Percentiles rank a stretch among this genome's conserved stretches.
These are phyloP conservation scores for Mesostigma viride DNA, from an alignment of 139 green algal species.

Conservation along the genomic window DNA sequence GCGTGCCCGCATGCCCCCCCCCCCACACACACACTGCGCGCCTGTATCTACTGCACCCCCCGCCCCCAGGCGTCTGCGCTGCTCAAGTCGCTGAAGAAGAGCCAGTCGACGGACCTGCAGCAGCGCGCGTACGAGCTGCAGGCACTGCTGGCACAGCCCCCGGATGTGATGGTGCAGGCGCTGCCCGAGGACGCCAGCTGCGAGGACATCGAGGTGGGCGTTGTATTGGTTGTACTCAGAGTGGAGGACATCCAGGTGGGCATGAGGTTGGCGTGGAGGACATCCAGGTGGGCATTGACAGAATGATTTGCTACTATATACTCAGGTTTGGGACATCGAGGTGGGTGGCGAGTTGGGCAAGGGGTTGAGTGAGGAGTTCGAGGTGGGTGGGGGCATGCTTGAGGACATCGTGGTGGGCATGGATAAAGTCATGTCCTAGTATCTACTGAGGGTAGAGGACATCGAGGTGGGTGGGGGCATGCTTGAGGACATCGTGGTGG, in stretches of 20 bases:
- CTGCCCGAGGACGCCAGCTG: conserved; percentile 55
- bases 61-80: conserved; percentile 15
- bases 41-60: background rate
- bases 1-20: too few relatives aligned
- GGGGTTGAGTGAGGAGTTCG: background rate
- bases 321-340: background rate
- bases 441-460: too few relatives aligned
- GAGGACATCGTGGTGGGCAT: background rate
- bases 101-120: conserved; percentile 60
- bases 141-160: conserved; percentile 43
- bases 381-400: conserved; percentile 2
- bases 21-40: too few relatives aligned
- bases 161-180: conserved; percentile 30
- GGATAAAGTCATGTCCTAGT: too few relatives aligned
- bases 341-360: background rate
- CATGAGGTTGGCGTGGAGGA: background rate
- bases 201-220: conserved; percentile 54
- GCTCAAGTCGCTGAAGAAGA: conserved; percentile 16
- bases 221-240: background rate
- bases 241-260: background rate
- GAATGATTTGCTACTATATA: conserved; percentile 3
- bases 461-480: too few relatives aligned
- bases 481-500: too few relatives aligned
- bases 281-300: background rate
- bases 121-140: conserved; percentile 71